These are phyloP conservation scores for Xylaria cubensis DNA, from an alignment of 495 filamentous ascomycete genomes.

Conservation along the genomic window DNA sequence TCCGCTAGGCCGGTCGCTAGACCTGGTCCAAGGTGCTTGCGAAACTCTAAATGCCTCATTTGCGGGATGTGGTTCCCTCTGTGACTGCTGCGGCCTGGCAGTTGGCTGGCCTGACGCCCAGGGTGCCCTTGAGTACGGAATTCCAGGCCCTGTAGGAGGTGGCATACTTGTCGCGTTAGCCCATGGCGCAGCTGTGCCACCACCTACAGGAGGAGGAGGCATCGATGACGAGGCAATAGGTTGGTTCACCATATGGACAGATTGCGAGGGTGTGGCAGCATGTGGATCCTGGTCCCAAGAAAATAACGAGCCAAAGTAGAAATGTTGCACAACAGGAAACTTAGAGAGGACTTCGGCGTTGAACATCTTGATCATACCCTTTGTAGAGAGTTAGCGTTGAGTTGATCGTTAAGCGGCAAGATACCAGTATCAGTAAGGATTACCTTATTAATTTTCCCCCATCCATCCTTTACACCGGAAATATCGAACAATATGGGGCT, in stretches of 20 bases:
- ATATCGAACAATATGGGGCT: constrained; percentile 96
- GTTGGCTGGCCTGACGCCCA: constrained; percentile 31
- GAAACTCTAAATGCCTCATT: constrained; percentile 26
- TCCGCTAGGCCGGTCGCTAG: constrained; percentile 39
- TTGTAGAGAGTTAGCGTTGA: constrained; percentile 23
- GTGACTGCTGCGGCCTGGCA: constrained; percentile 30
- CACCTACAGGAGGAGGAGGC: constrained; percentile 28
- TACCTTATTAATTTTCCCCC: constrained; percentile 98
- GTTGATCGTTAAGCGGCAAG: neutral
- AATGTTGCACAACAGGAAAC: constrained; percentile 97
- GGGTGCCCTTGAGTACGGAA: constrained; percentile 44
- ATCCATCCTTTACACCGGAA: constrained; percentile 85
- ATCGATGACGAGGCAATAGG: constrained; percentile 46
- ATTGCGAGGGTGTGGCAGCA: constrained; percentile 53
- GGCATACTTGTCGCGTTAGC: constrained; percentile 45
- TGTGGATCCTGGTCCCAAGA: constrained; percentile 78
- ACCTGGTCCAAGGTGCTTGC: constrained; percentile 38
- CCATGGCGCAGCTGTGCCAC: constrained; percentile 51
- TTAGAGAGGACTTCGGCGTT: constrained; percentile 92
- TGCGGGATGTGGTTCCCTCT: constrained; percentile 24
- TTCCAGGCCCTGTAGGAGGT: constrained; percentile 35
- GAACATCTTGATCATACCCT: constrained; percentile 97
- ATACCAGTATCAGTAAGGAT: neutral
- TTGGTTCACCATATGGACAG: constrained; percentile 66
- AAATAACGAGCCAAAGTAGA: constrained; percentile 88